Percentiles rank a stretch among this genome's conserved stretches.
These are phyloP conservation scores for Elongisporangium anandrum DNA, from an alignment of 352 stramenopile genomes.

Conservation along the genomic window DNA sequence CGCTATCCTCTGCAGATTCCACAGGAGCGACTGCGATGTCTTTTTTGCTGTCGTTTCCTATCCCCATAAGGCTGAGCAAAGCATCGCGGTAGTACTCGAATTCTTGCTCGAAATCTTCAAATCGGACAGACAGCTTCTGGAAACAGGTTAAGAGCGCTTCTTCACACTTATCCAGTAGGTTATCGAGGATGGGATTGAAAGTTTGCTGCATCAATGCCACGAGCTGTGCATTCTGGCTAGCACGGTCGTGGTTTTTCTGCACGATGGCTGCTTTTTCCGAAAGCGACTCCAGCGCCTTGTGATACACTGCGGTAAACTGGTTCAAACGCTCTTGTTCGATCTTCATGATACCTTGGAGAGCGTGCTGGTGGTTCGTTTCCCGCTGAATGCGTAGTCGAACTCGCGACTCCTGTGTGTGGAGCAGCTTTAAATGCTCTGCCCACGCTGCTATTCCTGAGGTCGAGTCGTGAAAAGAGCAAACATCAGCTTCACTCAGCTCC, in stretches of 20 bases:
- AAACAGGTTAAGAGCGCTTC: constrained; percentile 62
- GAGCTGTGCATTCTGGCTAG: constrained; percentile 54
- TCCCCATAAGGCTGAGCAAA: constrained; percentile 38
- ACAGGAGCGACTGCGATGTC: neutral
- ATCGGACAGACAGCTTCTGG: constrained; percentile 50
- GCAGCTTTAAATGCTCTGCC: constrained; percentile 43
- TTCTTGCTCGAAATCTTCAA: constrained; percentile 71
- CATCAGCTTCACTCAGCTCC: constrained; percentile 60
- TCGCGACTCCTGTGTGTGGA: constrained; percentile 50
- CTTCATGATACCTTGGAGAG: constrained; percentile 64
- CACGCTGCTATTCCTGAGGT: constrained; percentile 24
- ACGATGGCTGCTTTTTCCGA: constrained; percentile 32
- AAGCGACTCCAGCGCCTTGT: constrained; percentile 46
- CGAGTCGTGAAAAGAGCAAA: constrained; percentile 34
- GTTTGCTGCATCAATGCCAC: constrained; percentile 68
- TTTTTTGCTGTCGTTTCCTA: constrained; percentile 5
- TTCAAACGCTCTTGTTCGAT: constrained; percentile 67
- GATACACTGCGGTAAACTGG: constrained; percentile 52
- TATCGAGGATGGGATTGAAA: constrained; percentile 59
- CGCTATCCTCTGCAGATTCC: constrained; percentile 16
- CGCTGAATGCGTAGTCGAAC: constrained; percentile 50
- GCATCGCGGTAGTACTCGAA: constrained; percentile 76
- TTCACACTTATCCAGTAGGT: constrained; percentile 68
- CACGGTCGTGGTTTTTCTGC: constrained; percentile 51
- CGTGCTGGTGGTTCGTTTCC: constrained; percentile 49